Conservation (phyloP, 495 filamentous ascomycete genomes). For the Aspergillus cavernicola region DNA sequence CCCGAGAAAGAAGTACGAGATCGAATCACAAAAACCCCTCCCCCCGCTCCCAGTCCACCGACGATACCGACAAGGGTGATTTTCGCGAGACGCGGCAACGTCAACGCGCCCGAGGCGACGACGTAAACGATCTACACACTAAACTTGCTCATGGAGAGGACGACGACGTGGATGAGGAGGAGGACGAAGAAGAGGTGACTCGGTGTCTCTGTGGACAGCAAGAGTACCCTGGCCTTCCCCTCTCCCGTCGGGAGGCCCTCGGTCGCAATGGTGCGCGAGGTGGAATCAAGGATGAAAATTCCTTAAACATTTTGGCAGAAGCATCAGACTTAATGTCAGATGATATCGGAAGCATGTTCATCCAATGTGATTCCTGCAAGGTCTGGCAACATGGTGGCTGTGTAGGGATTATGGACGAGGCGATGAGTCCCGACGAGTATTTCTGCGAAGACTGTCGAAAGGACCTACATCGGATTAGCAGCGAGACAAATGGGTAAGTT, state of each 20-base stretch:
- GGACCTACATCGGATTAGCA: constrained; percentile 81
- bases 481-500: constrained; percentile 81
- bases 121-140: constrained; percentile 52
- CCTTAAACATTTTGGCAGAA: constrained; percentile 27
- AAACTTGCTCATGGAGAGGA: constrained; percentile 37
- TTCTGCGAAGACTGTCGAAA: constrained; percentile 93
- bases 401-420: constrained; percentile 93
- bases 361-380: constrained; percentile 96
- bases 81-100: constrained; percentile 67
- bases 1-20: constrained; percentile 67
- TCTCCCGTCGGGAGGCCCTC: constrained; percentile 56
- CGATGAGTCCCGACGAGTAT: constrained; percentile 91
- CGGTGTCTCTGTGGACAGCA: constrained; percentile 91
- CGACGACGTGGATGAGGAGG: constrained; percentile 58
- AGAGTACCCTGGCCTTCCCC: constrained; percentile 89
- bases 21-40: constrained; percentile 68
- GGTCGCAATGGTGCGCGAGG: constrained; percentile 43
- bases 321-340: constrained; percentile 59
- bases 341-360: constrained; percentile 89
- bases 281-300: constrained; percentile 57
- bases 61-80: constrained; percentile 64
- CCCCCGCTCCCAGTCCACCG: constrained; percentile 77
- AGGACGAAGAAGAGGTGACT: constrained; percentile 81
- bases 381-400: constrained; percentile 99
- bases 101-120: constrained; percentile 62